phyloP scores from a whole-genome alignment of 2,329 filamentous ascomycete genomes.

The Periconia sp. region DNA sequence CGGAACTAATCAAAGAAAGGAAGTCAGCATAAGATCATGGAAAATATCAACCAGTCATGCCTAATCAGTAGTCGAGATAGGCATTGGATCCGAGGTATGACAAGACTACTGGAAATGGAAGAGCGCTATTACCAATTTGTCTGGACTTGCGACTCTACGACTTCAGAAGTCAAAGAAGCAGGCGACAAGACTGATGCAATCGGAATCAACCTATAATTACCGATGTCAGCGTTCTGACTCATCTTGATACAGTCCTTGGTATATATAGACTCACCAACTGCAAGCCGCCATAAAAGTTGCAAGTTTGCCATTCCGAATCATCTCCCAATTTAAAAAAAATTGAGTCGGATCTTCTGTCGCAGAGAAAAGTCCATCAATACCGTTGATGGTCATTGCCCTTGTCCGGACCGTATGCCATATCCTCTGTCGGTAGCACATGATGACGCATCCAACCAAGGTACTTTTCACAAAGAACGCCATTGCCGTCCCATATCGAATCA shows the following conservation, averaged over 20 bases:
- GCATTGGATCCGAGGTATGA: not conserved
- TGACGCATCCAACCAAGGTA: conserved; percentile 39
- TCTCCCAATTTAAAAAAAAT: conserved; percentile 42
- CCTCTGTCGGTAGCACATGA: conserved; percentile 45
- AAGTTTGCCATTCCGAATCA: conserved; percentile 43
- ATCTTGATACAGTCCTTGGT: too few relatives aligned
- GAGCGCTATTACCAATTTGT: conserved; percentile 22
- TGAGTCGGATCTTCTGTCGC: conserved; percentile 43
- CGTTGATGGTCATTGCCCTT: conserved; percentile 45
- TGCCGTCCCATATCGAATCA: conserved; percentile 45
- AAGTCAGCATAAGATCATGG: conserved; percentile 3
- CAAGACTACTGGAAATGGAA: too few relatives aligned
- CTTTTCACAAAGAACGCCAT: conserved; percentile 47
- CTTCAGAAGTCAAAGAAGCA: conserved; percentile 41
- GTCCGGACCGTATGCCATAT: conserved; percentile 46
- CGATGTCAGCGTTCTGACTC: conserved; percentile 11
- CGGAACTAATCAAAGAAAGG: conserved; percentile 3
- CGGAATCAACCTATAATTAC: conserved; percentile 40
- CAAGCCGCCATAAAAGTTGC: conserved; percentile 43
- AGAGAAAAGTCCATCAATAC: conserved; percentile 46
- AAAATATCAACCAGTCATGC: not conserved
- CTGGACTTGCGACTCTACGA: conserved; percentile 19
- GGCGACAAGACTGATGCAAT: conserved; percentile 46
- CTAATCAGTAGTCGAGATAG: not conserved
- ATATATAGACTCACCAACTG: conserved; percentile 33